Evolutionary conservation across 176 grass and related monocot species (phyloP).

Genomic region (Thalia dealbata): DNA sequence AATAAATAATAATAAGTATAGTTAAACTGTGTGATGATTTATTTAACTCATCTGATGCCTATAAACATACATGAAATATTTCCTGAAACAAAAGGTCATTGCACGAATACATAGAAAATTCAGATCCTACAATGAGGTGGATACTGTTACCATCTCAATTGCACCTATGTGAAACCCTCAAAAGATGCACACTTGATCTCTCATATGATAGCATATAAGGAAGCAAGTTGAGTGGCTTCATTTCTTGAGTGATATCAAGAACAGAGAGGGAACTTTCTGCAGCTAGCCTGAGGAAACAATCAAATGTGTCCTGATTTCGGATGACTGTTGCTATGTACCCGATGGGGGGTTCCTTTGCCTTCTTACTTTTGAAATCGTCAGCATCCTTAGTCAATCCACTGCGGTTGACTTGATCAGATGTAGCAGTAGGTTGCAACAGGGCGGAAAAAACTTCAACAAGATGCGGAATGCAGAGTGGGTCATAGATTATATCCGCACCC

Average conservation of each 20-base stretch:
- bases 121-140: not conserved
- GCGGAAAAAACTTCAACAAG: conserved; percentile 48
- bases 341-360: conserved; percentile 18
- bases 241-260: conserved; percentile 33
- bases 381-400: not conserved
- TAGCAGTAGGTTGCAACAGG: conserved; percentile 15
- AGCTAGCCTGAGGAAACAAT: conserved; percentile 49
- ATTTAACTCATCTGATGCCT: too few species aligned
- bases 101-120: not conserved
- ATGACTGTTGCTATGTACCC: conserved; percentile 74
- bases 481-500: conserved; percentile 87
- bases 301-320: conserved; percentile 65
- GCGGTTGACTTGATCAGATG: not conserved
- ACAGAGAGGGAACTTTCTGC: conserved; percentile 42
- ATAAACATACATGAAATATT: too few species aligned
- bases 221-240: conserved; percentile 39
- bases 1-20: too few species aligned
- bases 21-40: too few species aligned
- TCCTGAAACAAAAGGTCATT: too few species aligned
- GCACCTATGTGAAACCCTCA: conserved; percentile 22
- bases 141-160: not conserved
- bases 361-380: not conserved
- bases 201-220: conserved; percentile 77
- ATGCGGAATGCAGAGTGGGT: conserved; percentile 54
- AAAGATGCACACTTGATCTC: conserved; percentile 59